Base-by-base conservation (phyloP, 75 land plant genomes). In the Azolla pinnata region DNA sequence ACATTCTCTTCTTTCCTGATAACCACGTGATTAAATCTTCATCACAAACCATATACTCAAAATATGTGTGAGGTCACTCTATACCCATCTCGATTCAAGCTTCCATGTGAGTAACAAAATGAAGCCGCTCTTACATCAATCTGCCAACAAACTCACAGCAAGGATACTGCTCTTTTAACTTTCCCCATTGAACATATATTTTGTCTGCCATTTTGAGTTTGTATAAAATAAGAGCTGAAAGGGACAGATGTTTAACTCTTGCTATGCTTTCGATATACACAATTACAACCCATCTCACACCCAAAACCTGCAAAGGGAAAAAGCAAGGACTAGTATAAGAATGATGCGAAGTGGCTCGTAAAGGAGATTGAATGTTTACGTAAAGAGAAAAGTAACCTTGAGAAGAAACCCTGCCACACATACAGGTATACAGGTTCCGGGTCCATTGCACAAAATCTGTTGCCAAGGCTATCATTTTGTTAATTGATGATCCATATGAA, bases 221-320 rank as follows among this genome's bases (percentile, higher is more conserved):
- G 76, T 88, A 92, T 1, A 92, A 68, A 31, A 92, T 59, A 42
- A 79, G 67, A n/a, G 95, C 97, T 56, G 96, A 89, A 21, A 92
- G 55, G 10, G 97, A 92, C 23, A 92, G 75, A 73, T 69, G 86
- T 66, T 62, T 80, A 55, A 92, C 97, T 59, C 97, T 80, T 35
- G 89, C 95, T 40, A 92, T 92, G 60, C 97, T 92, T 65, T 92
- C 97, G 30, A 88, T 79, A 52, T 88, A 92, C 60, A 92, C 81
- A 19, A 88, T 75, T 24, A 73, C 78, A 27, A 83, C 91, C 89
- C 95, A 85, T 55, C 62, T 80, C 29, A 88, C 44, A 26, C 95
- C 96, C 23, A 81, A 2, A 10, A 82, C 75, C 97, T 87, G 78
- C 57, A 60, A 45, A 42, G n/a, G n/a, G n/a, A n/a, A n/a, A n/a